Evolutionary conservation across 805 yeast species (phyloP).

Genomic region (Starmerella floris): DNA sequence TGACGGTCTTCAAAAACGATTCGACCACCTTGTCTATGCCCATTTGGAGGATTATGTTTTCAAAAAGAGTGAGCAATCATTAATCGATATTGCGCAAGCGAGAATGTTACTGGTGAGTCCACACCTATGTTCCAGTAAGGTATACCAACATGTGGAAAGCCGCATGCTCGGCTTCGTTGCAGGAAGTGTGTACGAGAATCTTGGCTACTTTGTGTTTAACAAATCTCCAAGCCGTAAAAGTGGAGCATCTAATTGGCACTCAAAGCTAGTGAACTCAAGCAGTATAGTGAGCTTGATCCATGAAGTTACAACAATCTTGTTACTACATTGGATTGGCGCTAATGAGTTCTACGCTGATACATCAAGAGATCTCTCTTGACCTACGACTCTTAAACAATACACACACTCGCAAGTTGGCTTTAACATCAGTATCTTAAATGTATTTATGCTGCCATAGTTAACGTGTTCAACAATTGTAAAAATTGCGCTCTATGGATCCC

Average conservation of each 20-base stretch:
- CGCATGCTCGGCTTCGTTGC: background rate
- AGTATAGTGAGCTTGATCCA: background rate
- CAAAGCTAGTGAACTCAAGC: background rate
- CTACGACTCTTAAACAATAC: no score
- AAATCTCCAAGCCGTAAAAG: no score
- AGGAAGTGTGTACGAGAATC: background rate
- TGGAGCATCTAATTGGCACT: no score
- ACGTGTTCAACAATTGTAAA: no score
- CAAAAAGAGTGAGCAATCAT: no score
- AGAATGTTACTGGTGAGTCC: background rate
- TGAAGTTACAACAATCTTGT: conserved; percentile 2
- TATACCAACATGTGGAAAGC: background rate
- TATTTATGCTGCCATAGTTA: no score
- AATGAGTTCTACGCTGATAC: conserved; percentile 1
- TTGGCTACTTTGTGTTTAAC: background rate
- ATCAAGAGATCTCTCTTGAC: no score
- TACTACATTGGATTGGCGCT: conserved; percentile 9
- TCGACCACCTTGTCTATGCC: conserved; percentile 1
- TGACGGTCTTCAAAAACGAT: background rate
- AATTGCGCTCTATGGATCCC: no score
- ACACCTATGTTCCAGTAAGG: background rate
- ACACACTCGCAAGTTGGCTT: no score
- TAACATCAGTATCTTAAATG: no score
- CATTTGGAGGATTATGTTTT: background rate
- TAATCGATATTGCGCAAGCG: background rate